These are phyloP conservation scores for Lathyrus aphaca DNA, from an alignment of 306 rosid species.

Conservation along the genomic window DNA sequence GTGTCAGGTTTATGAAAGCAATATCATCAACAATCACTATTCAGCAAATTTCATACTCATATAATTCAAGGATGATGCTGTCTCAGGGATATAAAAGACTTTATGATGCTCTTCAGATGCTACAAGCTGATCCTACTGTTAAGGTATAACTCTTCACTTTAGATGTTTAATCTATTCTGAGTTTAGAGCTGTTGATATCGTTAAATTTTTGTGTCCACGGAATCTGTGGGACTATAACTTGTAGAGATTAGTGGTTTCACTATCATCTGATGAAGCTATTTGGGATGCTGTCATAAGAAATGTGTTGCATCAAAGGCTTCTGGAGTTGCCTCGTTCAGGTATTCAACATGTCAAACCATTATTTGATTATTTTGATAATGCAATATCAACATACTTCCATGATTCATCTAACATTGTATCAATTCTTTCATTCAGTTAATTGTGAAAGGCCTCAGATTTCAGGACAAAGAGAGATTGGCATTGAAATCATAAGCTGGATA, in stretches of 20 bases:
- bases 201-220: not conserved
- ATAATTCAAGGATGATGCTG: slow-evolving; percentile 44
- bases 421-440: slow-evolving; percentile 36
- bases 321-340: slow-evolving; percentile 52
- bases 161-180: not conserved
- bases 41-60: slow-evolving; percentile 45
- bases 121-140: slow-evolving; percentile 57
- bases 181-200: not conserved
- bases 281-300: slow-evolving; percentile 70
- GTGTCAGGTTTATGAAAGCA: slow-evolving; percentile 53
- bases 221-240: slow-evolving; percentile 28
- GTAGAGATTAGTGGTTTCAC: slow-evolving; percentile 70
- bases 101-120: slow-evolving; percentile 53
- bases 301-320: slow-evolving; percentile 50
- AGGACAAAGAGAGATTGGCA: slow-evolving; percentile 41
- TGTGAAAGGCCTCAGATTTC: slow-evolving; percentile 39
- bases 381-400: not conserved
- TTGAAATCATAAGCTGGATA: slow-evolving; percentile 48
- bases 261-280: slow-evolving; percentile 65
- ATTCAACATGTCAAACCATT: too few relatives aligned
- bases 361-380: too few relatives aligned
- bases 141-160: slow-evolving; percentile 46
- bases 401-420: not conserved
- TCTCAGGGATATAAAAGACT: slow-evolving; percentile 52
- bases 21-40: slow-evolving; percentile 44